Evolutionary conservation across 2,329 filamentous ascomycete genomes (phyloP).

Genomic region (Xylaria digitata): DNA sequence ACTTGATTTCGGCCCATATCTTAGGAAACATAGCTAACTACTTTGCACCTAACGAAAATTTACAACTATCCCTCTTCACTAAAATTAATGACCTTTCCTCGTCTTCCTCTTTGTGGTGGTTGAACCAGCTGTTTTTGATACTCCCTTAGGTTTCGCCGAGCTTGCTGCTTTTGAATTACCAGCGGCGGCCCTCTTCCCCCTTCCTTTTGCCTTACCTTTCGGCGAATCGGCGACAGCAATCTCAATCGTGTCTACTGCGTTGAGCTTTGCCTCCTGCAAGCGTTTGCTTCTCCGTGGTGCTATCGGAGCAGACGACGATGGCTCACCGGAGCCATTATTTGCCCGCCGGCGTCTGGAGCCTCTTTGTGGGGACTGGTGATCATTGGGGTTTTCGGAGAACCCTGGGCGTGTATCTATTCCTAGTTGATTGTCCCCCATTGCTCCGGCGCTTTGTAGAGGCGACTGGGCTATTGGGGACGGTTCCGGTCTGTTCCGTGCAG

Average conservation of each 20-base stretch:
- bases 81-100: not conserved
- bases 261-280: not conserved
- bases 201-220: not conserved
- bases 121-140: not conserved
- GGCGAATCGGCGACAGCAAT: not conserved
- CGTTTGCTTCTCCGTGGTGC: constrained; percentile 23
- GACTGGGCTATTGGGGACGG: not conserved
- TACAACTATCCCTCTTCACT: not conserved
- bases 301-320: not conserved
- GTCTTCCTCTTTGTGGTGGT: not conserved
- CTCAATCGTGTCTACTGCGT: not conserved
- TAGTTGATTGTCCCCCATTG: not conserved
- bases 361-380: too few species aligned
- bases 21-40: too few species aligned
- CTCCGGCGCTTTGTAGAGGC: not conserved
- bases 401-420: not conserved
- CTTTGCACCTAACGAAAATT: too few species aligned
- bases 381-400: not conserved
- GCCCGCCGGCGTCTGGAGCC: not conserved
- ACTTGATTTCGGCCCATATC: too few species aligned
- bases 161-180: not conserved
- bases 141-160: constrained; percentile 1
- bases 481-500: not conserved
- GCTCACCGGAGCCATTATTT: not conserved
- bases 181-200: not conserved